Evolutionary conservation across 352 stramenopile species (phyloP).

Genomic region (Phytophthora fragariaefolia): DNA sequence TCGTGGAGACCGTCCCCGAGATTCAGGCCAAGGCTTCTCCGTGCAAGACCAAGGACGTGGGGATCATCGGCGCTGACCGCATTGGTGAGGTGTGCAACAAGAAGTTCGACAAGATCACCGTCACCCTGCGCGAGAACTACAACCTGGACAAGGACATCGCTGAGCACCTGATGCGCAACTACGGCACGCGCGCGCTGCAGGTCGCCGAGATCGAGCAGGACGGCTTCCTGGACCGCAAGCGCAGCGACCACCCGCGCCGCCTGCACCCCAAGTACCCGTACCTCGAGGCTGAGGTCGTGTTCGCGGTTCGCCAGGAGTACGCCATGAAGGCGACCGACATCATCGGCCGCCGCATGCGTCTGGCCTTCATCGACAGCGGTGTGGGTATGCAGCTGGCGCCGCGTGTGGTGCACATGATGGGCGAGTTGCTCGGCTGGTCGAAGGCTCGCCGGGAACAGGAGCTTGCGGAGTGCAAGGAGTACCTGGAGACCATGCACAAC

Average conservation of each 20-base stretch:
- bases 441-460: conserved; percentile 81
- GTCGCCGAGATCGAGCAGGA: conserved; percentile 92
- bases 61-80: conserved; percentile 90
- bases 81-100: conserved; percentile 95
- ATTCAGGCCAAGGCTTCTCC: conserved; percentile 70
- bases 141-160: conserved; percentile 94
- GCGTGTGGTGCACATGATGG: conserved; percentile 94
- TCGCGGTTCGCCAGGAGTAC: conserved; percentile 94
- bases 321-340: conserved; percentile 94
- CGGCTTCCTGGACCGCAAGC: conserved; percentile 87
- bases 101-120: conserved; percentile 96
- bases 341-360: conserved; percentile 91
- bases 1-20: conserved; percentile 82
- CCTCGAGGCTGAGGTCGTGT: conserved; percentile 95
- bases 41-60: conserved; percentile 84
- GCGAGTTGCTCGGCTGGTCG: conserved; percentile 86
- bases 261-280: conserved; percentile 96
- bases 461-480: conserved; percentile 75
- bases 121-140: conserved; percentile 95
- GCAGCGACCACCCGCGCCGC: conserved; percentile 84
- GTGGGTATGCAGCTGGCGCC: conserved; percentile 78
- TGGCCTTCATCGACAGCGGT: conserved; percentile 94
- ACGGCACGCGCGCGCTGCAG: conserved; percentile 95
- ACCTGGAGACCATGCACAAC: conserved; percentile 90
- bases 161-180: conserved; percentile 96